Base-by-base conservation (phyloP, 768 basidiomycete species). In the Gyrodon lividus region DNA sequence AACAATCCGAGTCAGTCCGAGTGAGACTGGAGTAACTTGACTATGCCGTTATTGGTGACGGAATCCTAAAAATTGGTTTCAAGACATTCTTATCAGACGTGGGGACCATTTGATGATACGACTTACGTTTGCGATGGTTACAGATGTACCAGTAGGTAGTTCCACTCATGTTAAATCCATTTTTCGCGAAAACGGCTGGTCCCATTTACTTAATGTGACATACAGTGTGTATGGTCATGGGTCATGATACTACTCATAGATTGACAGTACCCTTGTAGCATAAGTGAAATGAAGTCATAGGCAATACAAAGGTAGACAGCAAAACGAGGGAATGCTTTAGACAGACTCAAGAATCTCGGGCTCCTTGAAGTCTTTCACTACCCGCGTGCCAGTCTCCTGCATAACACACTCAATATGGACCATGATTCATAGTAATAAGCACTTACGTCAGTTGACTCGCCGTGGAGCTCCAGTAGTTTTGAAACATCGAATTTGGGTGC, bases 331-430 rank as follows among this genome's bases (percentile, higher is more conserved):
- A 53, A 48, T 62, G 63, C 67, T 76, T 86, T 84, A 98, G 55
- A 98, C 96, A 61, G 91, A 86, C 68, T 89, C 89, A 50, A 91
- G 83, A 63, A 94, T 82, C 76, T 93, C 92, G 40, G 95, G 95
- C 82, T 98, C 95, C 81, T 96, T 94, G 81, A 95, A 98, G 70
- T 96, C 94, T 79, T 90, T 93, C 52, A 80, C 89, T 48, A 96
- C 87, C 72, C 90, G 87, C 61, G 92, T 89, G 60, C 96, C 96
- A 43, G 92, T 94, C 80, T 96, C 94, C 89, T 96, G 66, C 46
- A 57, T 23, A 35, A 45, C 46, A 37, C 48, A 47, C 41, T 54
- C 42, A 55, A 64, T 16, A 22, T 30, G 9, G 17, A 22, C 31
- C 42, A 23, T 41, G n/a, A 28, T 20, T 24, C 33, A 41, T 28